Percentiles rank a stretch among this genome's conserved stretches.
Conservation (phyloP, 768 basidiomycete species). For the Boletus tomentosulus region DNA sequence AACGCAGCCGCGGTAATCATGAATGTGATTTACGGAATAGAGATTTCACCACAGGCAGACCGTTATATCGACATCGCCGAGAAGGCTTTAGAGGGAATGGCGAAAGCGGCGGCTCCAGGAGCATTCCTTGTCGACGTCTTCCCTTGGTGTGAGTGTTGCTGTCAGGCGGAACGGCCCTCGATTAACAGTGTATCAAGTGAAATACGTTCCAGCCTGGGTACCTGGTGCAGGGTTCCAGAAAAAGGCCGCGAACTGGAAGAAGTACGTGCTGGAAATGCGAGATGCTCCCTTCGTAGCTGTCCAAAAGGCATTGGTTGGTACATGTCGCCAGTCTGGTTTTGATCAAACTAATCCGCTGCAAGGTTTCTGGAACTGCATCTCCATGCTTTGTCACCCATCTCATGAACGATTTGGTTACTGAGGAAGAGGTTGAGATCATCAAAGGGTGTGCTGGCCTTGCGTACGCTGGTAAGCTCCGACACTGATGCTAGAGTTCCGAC, state of each 20-base stretch:
- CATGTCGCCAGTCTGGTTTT: not conserved
- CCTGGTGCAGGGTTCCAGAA: constrained; percentile 49
- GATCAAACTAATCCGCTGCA: not conserved
- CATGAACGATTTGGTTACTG: constrained; percentile 16
- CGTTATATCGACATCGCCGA: constrained; percentile 50
- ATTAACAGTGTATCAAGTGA: constrained; percentile 34
- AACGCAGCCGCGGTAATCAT: constrained; percentile 51
- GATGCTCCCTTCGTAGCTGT: constrained; percentile 41
- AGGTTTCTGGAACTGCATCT: constrained; percentile 25
- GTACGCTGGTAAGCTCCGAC: constrained; percentile 37
- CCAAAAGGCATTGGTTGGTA: constrained; percentile 36
- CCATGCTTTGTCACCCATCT: constrained; percentile 31
- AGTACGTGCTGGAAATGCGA: constrained; percentile 45
- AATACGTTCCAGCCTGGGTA: constrained; percentile 49
- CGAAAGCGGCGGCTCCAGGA: constrained; percentile 47
- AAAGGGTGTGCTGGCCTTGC: constrained; percentile 44
- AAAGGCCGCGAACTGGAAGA: constrained; percentile 48
- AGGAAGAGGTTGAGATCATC: constrained; percentile 31
- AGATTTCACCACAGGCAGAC: constrained; percentile 40
- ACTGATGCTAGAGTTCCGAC: not conserved
- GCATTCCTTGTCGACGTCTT: constrained; percentile 51
- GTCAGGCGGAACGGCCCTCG: not conserved
- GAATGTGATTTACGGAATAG: constrained; percentile 50
- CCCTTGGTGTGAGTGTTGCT: constrained; percentile 34
- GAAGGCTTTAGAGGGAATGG: constrained; percentile 47